Conservation (phyloP, 2,329 filamentous ascomycete genomes). For the Aspergillus ruber region DNA sequence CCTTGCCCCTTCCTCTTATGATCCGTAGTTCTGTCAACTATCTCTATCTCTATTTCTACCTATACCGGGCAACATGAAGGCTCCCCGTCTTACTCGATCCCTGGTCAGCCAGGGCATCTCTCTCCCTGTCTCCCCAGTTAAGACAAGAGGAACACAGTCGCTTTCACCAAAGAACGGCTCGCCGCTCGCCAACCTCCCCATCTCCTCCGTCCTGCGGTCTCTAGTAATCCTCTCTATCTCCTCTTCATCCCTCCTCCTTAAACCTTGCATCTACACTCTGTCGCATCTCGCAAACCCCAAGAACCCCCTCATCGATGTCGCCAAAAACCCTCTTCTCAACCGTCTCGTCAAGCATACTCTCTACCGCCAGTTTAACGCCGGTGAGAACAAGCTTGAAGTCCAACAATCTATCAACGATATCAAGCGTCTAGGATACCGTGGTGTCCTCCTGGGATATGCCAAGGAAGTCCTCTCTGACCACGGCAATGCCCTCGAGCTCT, state of each 20-base stretch:
- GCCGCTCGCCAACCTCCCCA: slow-evolving; percentile 30
- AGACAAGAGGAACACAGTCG: slow-evolving; percentile 1
- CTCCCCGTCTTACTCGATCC: slow-evolving; percentile 21
- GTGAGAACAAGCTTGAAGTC: slow-evolving; percentile 45
- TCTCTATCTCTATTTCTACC: neutral
- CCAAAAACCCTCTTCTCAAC: slow-evolving; percentile 42
- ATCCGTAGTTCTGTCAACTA: neutral
- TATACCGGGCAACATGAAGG: slow-evolving; percentile 18
- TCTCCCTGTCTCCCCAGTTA: no score
- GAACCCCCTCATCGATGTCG: slow-evolving; percentile 41
- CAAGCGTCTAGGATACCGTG: slow-evolving; percentile 46
- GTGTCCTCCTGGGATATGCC: slow-evolving; percentile 50
- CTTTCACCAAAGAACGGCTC: slow-evolving; percentile 20
- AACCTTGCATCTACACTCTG: slow-evolving; percentile 66
- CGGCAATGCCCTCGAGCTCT: slow-evolving; percentile 21
- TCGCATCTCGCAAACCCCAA: slow-evolving; percentile 46
- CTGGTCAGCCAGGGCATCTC: slow-evolving; percentile 14
- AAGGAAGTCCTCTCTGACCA: slow-evolving; percentile 49
- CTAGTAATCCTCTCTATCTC: slow-evolving; percentile 32
- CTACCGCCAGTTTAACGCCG: slow-evolving; percentile 54
- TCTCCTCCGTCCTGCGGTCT: slow-evolving; percentile 33
- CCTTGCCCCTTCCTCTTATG: neutral
- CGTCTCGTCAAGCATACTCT: slow-evolving; percentile 42
- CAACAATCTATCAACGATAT: slow-evolving; percentile 40
- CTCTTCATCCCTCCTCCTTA: slow-evolving; percentile 52